These are phyloP conservation scores for Metrosideros polymorpha DNA, from an alignment of 441 rosid genomes.

Conservation along the genomic window DNA sequence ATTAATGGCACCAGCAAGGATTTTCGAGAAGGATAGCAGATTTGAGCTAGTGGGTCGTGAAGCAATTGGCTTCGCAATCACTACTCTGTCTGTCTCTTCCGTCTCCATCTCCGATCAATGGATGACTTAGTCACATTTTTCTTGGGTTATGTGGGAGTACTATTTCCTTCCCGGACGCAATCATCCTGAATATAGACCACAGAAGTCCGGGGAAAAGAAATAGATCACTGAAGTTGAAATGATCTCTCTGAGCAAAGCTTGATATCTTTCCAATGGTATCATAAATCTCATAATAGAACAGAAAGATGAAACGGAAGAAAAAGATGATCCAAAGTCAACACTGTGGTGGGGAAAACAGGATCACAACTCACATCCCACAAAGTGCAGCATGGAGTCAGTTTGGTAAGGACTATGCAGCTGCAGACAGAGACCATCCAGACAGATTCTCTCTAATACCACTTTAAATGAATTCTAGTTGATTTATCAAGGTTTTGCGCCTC, in stretches of 20 bases:
- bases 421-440: neutral
- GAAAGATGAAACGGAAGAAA: neutral
- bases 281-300: neutral
- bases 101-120: conserved; percentile 41
- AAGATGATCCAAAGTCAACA: neutral
- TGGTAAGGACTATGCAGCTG: neutral
- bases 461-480: neutral
- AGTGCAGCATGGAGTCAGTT: neutral
- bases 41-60: conserved; percentile 63
- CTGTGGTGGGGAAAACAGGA: neutral
- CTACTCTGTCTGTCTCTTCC: conserved; percentile 53
- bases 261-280: neutral
- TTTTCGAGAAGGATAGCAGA: conserved; percentile 64
- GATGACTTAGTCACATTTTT: neutral
- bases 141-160: neutral
- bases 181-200: neutral
- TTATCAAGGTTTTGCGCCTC: neutral
- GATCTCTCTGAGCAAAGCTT: neutral
- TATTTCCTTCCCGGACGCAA: neutral
- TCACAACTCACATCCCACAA: neutral
- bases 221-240: too few relatives aligned
- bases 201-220: neutral
- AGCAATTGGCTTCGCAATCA: conserved; percentile 75
- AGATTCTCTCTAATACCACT: neutral
- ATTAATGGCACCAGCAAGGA: conserved; percentile 49